phyloP scores from a whole-genome alignment of 2,329 filamentous ascomycete genomes.

The Grosmannia huntii region DNA sequence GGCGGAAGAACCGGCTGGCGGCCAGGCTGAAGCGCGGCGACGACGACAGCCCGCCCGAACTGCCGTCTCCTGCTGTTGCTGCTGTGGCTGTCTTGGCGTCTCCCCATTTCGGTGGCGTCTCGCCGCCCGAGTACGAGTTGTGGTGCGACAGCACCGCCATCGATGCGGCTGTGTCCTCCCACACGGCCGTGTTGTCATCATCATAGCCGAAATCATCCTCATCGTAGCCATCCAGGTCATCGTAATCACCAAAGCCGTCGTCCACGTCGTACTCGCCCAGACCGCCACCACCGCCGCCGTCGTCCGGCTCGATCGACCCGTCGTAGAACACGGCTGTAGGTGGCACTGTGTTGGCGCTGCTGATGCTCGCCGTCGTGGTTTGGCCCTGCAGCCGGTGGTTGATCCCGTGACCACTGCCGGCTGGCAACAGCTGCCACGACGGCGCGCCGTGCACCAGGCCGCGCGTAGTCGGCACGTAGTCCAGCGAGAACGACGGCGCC shows the following conservation, averaged over 20 bases:
- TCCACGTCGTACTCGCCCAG: constrained; percentile 32
- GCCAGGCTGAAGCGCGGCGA: constrained; percentile 27
- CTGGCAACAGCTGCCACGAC: background rate
- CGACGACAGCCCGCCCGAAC: constrained; percentile 30
- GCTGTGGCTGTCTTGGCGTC: too few relatives aligned
- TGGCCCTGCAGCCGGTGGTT: background rate
- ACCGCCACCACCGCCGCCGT: constrained; percentile 18
- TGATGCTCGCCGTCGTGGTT: constrained; percentile 1
- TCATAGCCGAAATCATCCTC: constrained; percentile 34
- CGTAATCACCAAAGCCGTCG: constrained; percentile 28
- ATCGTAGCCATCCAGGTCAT: constrained; percentile 27
- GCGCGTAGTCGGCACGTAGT: constrained; percentile 46
- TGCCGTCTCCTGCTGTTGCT: background rate
- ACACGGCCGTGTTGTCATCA: constrained; percentile 33
- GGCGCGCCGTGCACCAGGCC: background rate
- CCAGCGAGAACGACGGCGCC: constrained; percentile 51
- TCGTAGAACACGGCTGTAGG: constrained; percentile 8
- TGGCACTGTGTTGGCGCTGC: constrained; percentile 4
- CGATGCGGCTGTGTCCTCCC: constrained; percentile 40
- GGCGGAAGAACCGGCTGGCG: constrained; percentile 37
- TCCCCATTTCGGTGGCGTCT: constrained; percentile 41
- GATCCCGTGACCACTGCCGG: background rate
- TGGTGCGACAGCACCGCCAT: constrained; percentile 28
- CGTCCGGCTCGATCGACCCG: constrained; percentile 11
- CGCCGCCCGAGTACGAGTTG: constrained; percentile 47